Evolutionary conservation across 2,329 filamentous ascomycete genomes (phyloP).

Genomic region (Macrophomina phaseolina): DNA sequence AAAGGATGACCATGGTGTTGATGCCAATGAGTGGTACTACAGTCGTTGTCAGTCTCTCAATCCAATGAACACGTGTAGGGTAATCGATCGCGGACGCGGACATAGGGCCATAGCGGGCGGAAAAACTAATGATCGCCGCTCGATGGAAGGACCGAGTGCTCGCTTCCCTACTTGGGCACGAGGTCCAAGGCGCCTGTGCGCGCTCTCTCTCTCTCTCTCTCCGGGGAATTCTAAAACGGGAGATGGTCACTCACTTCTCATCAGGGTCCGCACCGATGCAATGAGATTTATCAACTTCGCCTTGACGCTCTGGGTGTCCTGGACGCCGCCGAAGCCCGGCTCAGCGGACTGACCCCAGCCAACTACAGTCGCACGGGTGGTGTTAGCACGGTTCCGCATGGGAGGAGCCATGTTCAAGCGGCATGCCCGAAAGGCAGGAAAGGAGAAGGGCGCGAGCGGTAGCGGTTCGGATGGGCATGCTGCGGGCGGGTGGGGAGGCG

Average conservation of each 20-base stretch:
- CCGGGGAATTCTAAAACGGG: neutral
- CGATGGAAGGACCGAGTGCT: neutral
- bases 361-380: constrained; percentile 58
- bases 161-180: neutral
- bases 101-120: neutral
- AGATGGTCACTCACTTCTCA: constrained; percentile 74
- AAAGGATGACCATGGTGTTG: constrained; percentile 47
- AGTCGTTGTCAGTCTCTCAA: neutral
- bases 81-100: neutral
- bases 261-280: constrained; percentile 85
- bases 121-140: neutral
- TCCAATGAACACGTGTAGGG: neutral
- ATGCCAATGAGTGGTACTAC: constrained; percentile 48
- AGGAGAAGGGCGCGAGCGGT: neutral
- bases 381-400: constrained; percentile 3
- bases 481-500: neutral
- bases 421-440: neutral
- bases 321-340: constrained; percentile 75
- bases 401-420: neutral
- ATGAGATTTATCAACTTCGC: constrained; percentile 89
- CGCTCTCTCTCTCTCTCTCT: neutral
- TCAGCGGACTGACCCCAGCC: constrained; percentile 77
- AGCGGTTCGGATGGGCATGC: neutral
- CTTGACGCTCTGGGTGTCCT: constrained; percentile 79
- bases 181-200: neutral